Conservation (phyloP, 2,329 filamentous ascomycete genomes). For the Sporothrix humicola region DNA sequence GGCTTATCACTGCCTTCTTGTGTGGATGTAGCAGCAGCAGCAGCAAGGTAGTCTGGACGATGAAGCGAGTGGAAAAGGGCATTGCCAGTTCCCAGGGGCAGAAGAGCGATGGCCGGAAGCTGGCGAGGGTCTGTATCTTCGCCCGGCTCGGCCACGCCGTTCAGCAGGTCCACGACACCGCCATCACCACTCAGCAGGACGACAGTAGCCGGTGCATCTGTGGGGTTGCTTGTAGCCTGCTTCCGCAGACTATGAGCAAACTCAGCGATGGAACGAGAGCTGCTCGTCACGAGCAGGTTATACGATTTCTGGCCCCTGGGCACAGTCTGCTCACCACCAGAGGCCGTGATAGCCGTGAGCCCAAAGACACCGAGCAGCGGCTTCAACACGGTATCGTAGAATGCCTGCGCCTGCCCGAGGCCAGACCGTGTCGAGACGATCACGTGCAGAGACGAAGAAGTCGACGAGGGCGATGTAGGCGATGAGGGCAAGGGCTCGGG, state of each 20-base stretch:
- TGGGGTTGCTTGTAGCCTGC: slow-evolving; percentile 34
- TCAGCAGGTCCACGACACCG: slow-evolving; percentile 81
- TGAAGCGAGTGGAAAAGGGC: slow-evolving; percentile 68
- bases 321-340: neutral
- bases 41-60: slow-evolving; percentile 58
- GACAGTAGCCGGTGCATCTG: slow-evolving; percentile 52
- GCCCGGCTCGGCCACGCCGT: slow-evolving; percentile 53
- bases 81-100: slow-evolving; percentile 70
- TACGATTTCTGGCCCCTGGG: slow-evolving; percentile 46
- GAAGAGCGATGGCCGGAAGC: slow-evolving; percentile 55
- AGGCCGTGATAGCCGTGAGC: slow-evolving; percentile 41
- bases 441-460: slow-evolving; percentile 58
- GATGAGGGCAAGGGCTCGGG: slow-evolving; percentile 21
- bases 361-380: slow-evolving; percentile 60
- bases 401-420: slow-evolving; percentile 59
- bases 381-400: slow-evolving; percentile 61
- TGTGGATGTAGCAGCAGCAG: slow-evolving; percentile 36
- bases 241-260: slow-evolving; percentile 57
- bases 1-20: slow-evolving; percentile 43
- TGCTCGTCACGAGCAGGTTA: slow-evolving; percentile 66
- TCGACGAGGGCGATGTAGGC: slow-evolving; percentile 23
- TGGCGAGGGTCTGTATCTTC: slow-evolving; percentile 35
- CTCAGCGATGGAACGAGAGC: slow-evolving; percentile 65
- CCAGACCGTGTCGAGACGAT: slow-evolving; percentile 73
- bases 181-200: slow-evolving; percentile 88